phyloP scores from a whole-genome alignment of 345 rosid genomes.

The Eucalyptus albens region DNA sequence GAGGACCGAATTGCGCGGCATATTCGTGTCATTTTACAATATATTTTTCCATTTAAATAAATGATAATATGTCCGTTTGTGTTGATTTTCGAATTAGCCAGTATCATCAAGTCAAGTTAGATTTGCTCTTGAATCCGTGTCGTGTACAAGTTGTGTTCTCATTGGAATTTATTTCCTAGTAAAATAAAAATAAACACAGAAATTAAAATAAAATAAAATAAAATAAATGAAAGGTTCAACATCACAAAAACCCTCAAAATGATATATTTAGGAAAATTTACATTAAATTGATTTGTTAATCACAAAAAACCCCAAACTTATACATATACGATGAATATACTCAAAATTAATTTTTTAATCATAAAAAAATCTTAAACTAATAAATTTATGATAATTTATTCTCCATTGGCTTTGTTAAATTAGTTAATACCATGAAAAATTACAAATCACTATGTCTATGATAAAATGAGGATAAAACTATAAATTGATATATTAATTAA shows the following conservation, averaged over 20 bases:
- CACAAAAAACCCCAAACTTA: too few relatives aligned
- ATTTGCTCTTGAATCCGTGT: neutral
- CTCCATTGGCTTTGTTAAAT: neutral
- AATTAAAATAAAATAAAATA: neutral
- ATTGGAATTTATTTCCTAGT: neutral
- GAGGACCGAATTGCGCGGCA: neutral
- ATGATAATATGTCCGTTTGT: neutral
- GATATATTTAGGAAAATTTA: too few relatives aligned
- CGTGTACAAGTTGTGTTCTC: neutral
- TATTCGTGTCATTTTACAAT: neutral
- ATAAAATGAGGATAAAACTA: rapidly evolving
- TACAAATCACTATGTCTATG: too few relatives aligned
- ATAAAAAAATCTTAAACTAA: too few relatives aligned
- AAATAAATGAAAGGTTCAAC: too few relatives aligned
- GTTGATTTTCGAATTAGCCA: neutral
- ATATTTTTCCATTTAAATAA: neutral
- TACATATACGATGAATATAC: too few relatives aligned
- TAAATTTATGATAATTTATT: too few relatives aligned
- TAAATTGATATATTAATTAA: rapidly evolving
- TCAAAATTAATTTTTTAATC: too few relatives aligned
- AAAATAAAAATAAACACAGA: neutral
- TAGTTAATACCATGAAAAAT: too few relatives aligned
- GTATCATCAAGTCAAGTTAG: neutral
- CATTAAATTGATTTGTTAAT: too few relatives aligned
- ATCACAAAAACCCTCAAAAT: neutral